These are phyloP conservation scores for Phytophthora foliorum DNA, from an alignment of 352 stramenopile genomes.

Conservation along the genomic window DNA sequence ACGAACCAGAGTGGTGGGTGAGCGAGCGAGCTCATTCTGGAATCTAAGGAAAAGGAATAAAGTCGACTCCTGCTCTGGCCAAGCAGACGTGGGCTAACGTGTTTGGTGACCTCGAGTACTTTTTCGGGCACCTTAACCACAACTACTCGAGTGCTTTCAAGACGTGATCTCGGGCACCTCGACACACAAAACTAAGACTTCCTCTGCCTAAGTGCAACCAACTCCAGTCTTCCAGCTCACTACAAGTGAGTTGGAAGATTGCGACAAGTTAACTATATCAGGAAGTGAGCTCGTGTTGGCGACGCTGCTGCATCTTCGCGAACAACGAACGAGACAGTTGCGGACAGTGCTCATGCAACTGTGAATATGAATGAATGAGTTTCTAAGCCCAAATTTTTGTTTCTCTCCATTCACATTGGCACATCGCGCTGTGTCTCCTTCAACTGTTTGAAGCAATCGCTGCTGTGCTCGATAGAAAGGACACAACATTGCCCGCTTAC, in stretches of 20 bases:
- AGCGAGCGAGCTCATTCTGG: slow-evolving; percentile 12
- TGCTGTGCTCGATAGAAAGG: too few species aligned
- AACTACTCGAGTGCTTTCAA: neutral
- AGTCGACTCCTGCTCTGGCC: slow-evolving; percentile 19
- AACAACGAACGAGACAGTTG: too few species aligned
- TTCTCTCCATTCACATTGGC: too few species aligned
- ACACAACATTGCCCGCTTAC: neutral
- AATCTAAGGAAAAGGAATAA: slow-evolving; percentile 7
- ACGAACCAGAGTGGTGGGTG: neutral
- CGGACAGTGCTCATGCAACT: too few species aligned
- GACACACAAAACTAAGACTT: slow-evolving; percentile 8
- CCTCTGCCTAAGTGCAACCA: slow-evolving; percentile 10
- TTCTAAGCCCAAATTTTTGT: too few species aligned
- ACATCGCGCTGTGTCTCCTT: too few species aligned
- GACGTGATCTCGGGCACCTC: slow-evolving; percentile 6
- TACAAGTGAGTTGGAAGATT: slow-evolving; percentile 6
- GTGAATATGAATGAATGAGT: too few species aligned
- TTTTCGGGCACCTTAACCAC: neutral
- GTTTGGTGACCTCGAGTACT: slow-evolving; percentile 9
- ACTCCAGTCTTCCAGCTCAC: slow-evolving; percentile 6
- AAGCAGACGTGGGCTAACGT: slow-evolving; percentile 16
- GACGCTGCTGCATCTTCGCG: too few species aligned
- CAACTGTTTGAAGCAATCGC: too few species aligned
- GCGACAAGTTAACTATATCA: too few species aligned
- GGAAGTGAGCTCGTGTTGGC: too few species aligned